Percentiles rank a stretch among this genome's conserved stretches.
phyloP scores from a whole-genome alignment of 176 grass and related monocot species.

The Guadua angustifolia region DNA sequence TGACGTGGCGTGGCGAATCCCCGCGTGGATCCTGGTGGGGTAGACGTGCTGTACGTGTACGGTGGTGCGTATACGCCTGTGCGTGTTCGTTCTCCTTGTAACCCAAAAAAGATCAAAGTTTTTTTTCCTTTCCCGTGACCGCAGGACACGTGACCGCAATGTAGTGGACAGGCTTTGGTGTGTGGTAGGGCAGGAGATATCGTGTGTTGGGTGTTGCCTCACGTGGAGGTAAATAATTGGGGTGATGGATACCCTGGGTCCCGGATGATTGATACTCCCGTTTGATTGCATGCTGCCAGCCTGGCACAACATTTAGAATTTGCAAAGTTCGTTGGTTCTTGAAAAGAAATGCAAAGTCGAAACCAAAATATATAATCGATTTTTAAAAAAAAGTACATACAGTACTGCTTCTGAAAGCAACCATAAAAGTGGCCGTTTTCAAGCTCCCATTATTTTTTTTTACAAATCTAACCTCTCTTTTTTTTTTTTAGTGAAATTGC shows the following conservation, averaged over 20 bases:
- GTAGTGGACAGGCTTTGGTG: background rate
- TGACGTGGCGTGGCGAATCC: conserved; percentile 25
- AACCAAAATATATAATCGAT: no score
- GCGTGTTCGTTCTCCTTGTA: no score
- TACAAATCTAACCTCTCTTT: no score
- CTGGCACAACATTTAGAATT: background rate
- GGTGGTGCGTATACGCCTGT: no score
- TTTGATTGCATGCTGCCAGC: background rate
- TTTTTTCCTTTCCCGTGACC: background rate
- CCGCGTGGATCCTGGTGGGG: conserved; percentile 38
- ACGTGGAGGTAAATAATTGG: conserved; percentile 58
- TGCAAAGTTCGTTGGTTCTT: background rate
- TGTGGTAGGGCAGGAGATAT: background rate
- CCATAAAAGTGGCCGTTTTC: no score
- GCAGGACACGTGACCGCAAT: background rate
- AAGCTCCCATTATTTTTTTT: no score
- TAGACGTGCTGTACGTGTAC: no score
- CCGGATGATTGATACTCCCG: conserved; percentile 33
- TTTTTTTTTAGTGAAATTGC: no score
- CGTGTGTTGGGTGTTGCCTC: background rate
- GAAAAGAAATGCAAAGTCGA: background rate
- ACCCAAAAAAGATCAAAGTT: no score
- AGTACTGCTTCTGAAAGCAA: no score
- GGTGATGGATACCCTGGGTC: conserved; percentile 24
- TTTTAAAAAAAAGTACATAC: no score